Percentiles rank a stretch among this genome's conserved stretches.
phyloP scores from a whole-genome alignment of 371 early-diverging fungal genomes.

The Mucor sp. region DNA sequence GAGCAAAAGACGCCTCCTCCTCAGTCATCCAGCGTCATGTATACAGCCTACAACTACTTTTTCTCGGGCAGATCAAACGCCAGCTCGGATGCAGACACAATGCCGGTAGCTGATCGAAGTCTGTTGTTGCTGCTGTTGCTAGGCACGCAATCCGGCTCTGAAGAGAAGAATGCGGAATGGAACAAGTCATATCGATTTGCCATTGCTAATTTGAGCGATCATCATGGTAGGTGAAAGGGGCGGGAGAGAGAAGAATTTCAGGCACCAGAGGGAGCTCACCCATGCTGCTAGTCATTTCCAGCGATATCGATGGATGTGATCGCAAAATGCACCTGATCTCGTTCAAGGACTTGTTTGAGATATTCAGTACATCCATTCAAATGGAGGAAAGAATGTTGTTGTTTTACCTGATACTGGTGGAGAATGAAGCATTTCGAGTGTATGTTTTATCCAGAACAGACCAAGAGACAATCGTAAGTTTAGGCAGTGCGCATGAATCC shows the following conservation, averaged over 20 bases:
- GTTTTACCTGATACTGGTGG: conserved; percentile 68
- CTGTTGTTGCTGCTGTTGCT: conserved; percentile 59
- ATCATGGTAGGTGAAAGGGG: conserved; percentile 46
- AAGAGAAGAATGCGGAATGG: conserved; percentile 9
- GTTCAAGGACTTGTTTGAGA: conserved; percentile 65
- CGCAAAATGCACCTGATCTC: conserved; percentile 54
- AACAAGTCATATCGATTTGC: conserved; percentile 54
- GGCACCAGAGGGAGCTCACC: no score
- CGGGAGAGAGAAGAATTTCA: background rate
- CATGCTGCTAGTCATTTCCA: conserved; percentile 15
- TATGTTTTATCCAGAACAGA: conserved; percentile 79
- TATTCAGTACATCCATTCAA: conserved; percentile 65
- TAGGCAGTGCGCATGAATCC: background rate
- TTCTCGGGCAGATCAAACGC: conserved; percentile 53
- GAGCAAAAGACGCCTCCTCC: conserved; percentile 63
- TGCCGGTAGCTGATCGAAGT: conserved; percentile 68
- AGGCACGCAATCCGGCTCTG: conserved; percentile 26
- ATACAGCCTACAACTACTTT: conserved; percentile 72
- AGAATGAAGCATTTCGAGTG: conserved; percentile 69
- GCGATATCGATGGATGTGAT: conserved; percentile 24
- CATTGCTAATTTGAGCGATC: conserved; percentile 56
- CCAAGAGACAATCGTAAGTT: conserved; percentile 68
- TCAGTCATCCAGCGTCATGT: conserved; percentile 63
- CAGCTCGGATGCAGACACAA: conserved; percentile 46
- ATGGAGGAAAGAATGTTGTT: conserved; percentile 68